A percentile compares a stretch with the other conserved stretches of the same genome.
These are phyloP conservation scores for Suillus lakei DNA, from an alignment of 768 basidiomycete species.

Conservation along the genomic window DNA sequence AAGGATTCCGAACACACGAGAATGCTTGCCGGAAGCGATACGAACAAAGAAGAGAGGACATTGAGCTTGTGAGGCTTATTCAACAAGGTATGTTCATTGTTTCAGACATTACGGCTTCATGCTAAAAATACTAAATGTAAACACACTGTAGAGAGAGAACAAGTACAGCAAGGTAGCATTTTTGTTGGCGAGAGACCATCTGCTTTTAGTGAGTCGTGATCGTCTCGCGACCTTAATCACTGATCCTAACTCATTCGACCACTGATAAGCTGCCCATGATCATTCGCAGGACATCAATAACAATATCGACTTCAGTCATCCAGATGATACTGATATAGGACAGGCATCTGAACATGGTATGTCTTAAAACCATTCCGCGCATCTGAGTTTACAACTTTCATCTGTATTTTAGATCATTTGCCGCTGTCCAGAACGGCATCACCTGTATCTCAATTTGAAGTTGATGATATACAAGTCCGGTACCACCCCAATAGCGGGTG, in stretches of 20 bases:
- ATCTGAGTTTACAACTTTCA: too few relatives aligned
- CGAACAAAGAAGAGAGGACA: not conserved
- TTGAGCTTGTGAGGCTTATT: not conserved
- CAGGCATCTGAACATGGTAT: not conserved
- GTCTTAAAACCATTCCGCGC: not conserved
- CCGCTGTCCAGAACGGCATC: not conserved
- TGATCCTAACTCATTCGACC: too few relatives aligned
- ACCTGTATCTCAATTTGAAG: not conserved
- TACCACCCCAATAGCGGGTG: conserved; percentile 12
- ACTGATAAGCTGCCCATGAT: not conserved
- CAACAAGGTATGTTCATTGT: not conserved
- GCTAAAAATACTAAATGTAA: too few relatives aligned
- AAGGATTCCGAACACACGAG: too few relatives aligned
- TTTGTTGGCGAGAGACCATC: too few relatives aligned
- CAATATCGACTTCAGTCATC: not conserved
- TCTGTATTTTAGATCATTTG: not conserved
- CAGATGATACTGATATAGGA: not conserved
- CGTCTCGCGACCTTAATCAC: too few relatives aligned
- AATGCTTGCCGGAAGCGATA: too few relatives aligned
- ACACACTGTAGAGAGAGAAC: not conserved
- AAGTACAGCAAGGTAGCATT: too few relatives aligned
- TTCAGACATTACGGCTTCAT: too few relatives aligned
- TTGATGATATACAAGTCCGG: conserved; percentile 13
- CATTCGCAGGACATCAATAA: not conserved
- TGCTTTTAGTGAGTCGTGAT: too few relatives aligned